Evolutionary conservation across 1,284 basidiomycete genomes (phyloP), one percentile per base, ranked within the genome.

Genomic region (Tilletia setariae): DNA sequence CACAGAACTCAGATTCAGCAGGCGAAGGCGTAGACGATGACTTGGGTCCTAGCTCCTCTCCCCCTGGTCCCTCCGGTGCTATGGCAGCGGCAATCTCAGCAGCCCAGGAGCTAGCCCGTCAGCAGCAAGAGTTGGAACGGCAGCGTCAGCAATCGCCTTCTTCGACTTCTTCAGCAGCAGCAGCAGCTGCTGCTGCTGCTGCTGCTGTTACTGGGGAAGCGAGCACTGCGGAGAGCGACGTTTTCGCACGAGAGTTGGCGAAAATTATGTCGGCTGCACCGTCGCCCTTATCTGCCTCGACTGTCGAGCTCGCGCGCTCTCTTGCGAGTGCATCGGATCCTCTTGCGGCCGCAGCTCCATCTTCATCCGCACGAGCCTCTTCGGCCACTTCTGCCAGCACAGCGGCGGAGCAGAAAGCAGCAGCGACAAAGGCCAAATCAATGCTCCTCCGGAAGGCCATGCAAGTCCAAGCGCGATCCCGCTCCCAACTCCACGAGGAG

Each of bases 41-140:
- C 46, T n/a, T 23, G 46, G 46, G 46, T 23, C 21, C 46, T 7
- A 49, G 19, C 19, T n/a, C 46, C 7, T n/a, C 46, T 6, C 21
- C 46, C 19, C 35, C 35, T 40, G 35, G 35, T 40, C 46, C 46
- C 16, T 23, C 51, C 7, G 25, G 51, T 23, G 51, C 21, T 6
- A 56, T 56, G 51, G 51, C 51, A 56, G 51, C 51, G 6, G 51
- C 51, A 2, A 56, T 56, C 51, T 56, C 51, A 15, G 51, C 51
- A 13, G 51, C 51, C 15, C 51, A 56, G 51, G 51, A 56, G 51
- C n/a, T 56, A 2, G 51, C 51, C 16, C 51, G 25, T 56, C 51
- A 25, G 25, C 51, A 28, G 51, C 21, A 25, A 49, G 19, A 49
- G 46, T 11, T 40, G 6, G 46, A 49, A 19, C 16, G 16, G 46